These are phyloP conservation scores for Platismatia glauca DNA, from an alignment of 495 filamentous ascomycete genomes.

Conservation along the genomic window DNA sequence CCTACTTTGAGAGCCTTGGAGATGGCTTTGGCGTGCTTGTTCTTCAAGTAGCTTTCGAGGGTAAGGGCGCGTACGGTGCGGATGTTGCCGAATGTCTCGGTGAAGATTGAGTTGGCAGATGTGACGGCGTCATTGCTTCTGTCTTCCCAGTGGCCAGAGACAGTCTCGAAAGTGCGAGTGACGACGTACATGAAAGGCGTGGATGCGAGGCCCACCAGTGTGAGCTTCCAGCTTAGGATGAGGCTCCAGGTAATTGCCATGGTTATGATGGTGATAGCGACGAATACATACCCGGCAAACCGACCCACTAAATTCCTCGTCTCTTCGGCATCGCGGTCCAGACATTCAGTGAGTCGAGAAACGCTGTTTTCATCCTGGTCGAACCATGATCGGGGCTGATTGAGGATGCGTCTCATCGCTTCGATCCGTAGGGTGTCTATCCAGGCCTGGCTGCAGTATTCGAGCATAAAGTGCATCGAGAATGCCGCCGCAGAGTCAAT, in stretches of 20 bases:
- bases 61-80: conserved; percentile 71
- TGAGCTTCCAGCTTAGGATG: conserved; percentile 68
- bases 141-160: conserved; percentile 64
- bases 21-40: conserved; percentile 50
- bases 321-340: conserved; percentile 81
- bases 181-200: conserved; percentile 59
- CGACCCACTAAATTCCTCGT: conserved; percentile 73
- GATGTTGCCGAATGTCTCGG: conserved; percentile 76
- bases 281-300: conserved; percentile 61
- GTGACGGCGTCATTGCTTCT: conserved; percentile 52
- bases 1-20: conserved; percentile 45
- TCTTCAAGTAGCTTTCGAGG: conserved; percentile 64
- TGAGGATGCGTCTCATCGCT: conserved; percentile 61
- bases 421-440: conserved; percentile 59
- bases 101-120: conserved; percentile 49
- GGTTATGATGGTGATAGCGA: conserved; percentile 53
- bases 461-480: conserved; percentile 59
- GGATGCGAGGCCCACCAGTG: conserved; percentile 62
- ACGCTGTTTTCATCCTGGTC: conserved; percentile 59
- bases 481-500: conserved; percentile 57
- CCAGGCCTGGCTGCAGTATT: conserved; percentile 69
- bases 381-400: conserved; percentile 81
- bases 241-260: conserved; percentile 69
- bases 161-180: conserved; percentile 50
- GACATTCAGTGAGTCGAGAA: conserved; percentile 52